Percentiles rank a stretch among this genome's conserved stretches.
These are phyloP conservation scores for Candida loeiensis DNA, from an alignment of 805 yeast genomes.

Conservation along the genomic window DNA sequence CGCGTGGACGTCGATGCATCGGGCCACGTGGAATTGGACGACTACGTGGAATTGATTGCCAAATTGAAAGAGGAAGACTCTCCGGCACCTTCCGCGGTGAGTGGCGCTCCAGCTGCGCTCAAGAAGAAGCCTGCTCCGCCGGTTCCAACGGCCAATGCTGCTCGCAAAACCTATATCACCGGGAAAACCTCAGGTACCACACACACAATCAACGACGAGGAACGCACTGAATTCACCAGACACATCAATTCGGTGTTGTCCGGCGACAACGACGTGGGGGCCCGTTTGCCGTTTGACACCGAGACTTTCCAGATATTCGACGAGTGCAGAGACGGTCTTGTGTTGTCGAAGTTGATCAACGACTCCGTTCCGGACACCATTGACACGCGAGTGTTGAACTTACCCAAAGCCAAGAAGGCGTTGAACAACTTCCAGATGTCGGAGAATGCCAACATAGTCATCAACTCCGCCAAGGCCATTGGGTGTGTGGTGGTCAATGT, in stretches of 20 bases:
- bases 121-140: slow-evolving; percentile 29
- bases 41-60: slow-evolving; percentile 79
- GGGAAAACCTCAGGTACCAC: slow-evolving; percentile 91
- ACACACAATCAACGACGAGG: slow-evolving; percentile 96
- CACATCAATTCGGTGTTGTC: slow-evolving; percentile 90
- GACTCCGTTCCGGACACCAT: slow-evolving; percentile 98
- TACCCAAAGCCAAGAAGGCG: slow-evolving; percentile 68
- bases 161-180: slow-evolving; percentile 67
- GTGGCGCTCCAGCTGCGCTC: slow-evolving; percentile 4
- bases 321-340: slow-evolving; percentile 93
- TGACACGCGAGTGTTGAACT: slow-evolving; percentile 93
- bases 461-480: slow-evolving; percentile 97
- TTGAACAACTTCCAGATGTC: slow-evolving; percentile 93
- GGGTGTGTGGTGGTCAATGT: slow-evolving; percentile 98
- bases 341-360: slow-evolving; percentile 87
- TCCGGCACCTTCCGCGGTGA: slow-evolving; percentile 20
- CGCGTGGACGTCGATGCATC: slow-evolving; percentile 91
- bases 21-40: slow-evolving; percentile 95
- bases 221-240: slow-evolving; percentile 90
- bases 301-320: slow-evolving; percentile 95
- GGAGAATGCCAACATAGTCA: slow-evolving; percentile 95
- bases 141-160: slow-evolving; percentile 47
- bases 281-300: slow-evolving; percentile 84
- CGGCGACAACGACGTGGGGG: slow-evolving; percentile 83
- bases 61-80: slow-evolving; percentile 57